Evolutionary conservation across 768 basidiomycete genomes (phyloP), one percentile per base, ranked within the genome.

Genomic region (Lentinus tigrinus): DNA sequence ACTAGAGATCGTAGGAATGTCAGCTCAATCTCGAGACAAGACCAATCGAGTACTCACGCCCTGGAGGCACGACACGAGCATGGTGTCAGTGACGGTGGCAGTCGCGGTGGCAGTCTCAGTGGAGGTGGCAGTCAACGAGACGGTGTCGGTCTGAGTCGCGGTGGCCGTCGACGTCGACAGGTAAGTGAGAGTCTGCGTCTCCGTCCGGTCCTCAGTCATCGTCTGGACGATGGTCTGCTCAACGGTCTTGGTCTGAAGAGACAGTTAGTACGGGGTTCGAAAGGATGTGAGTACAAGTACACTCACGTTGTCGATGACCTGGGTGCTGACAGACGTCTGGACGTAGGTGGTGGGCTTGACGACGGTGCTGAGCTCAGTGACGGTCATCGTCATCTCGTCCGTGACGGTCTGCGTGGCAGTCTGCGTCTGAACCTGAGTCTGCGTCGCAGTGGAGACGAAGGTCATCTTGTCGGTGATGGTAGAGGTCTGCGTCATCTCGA

Each of bases 301-400:
- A 71, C 79, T 60, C 58, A 84, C 83, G 55, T 81, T 79, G 73
- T 88, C 84, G 63, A 77, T 78, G 60, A 83, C 77, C 67, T 78
- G 60, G 8, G 86, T 88, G 67, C 79, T 76, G 38, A 85, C 76
- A 67, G 76, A 83, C 51, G 80, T 77, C 49, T 78, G 80, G 49
- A 77, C 72, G 69, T 78, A 73, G 11, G 87, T 89, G 9, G 85
- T 87, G 27, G 86, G 86, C 69, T 81, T 64, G 19, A 74, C 52
- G 36, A 76, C 63, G 31, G 84, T 85, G 71, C 75, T 80, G 54
- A 78, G 63, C 48, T 80, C 72, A 49, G 82, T 82, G 70, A 82
- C 75, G 37, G 83, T 85, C 57, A 77, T 71, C 57, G 83, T 85
- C 56, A 77, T 70, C 58, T 71, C 72, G 57, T 75, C 71, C 21